A percentile compares a stretch with the other conserved stretches of the same genome.
These are phyloP conservation scores for Eudorina sp. DNA, from an alignment of 139 green algal genomes.

Conservation along the genomic window DNA sequence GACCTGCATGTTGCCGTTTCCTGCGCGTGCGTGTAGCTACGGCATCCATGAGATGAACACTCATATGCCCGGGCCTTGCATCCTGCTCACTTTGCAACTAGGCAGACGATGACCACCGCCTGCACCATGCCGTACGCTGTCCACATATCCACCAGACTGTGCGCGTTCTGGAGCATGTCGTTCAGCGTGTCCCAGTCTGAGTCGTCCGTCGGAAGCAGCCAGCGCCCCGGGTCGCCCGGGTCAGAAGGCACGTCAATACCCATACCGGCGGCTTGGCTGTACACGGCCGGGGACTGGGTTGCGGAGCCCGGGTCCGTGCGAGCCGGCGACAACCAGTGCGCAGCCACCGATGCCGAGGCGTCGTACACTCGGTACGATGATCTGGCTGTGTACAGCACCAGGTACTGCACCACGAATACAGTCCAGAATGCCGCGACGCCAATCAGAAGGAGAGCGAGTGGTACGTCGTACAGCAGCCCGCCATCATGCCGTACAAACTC, in stretches of 20 bases:
- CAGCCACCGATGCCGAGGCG: constrained; percentile 23
- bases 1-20: no score
- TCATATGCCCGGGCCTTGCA: no score
- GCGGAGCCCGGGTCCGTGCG: neutral
- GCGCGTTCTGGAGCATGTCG: constrained; percentile 26
- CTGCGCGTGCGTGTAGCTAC: no score
- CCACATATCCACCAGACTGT: constrained; percentile 51
- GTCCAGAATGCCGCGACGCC: constrained; percentile 43
- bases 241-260: neutral
- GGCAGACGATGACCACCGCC: constrained; percentile 54
- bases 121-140: constrained; percentile 58
- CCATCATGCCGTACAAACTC: constrained; percentile 39
- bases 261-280: neutral
- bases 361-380: constrained; percentile 57
- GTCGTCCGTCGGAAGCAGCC: constrained; percentile 41
- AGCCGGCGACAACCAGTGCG: constrained; percentile 28
- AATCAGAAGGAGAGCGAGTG: constrained; percentile 19
- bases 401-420: constrained; percentile 15
- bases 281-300: neutral
- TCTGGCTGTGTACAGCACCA: constrained; percentile 36
- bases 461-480: constrained; percentile 30
- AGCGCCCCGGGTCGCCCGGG: constrained; percentile 50
- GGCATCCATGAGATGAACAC: no score
- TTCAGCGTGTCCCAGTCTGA: constrained; percentile 30
- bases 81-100: constrained; percentile 60